Base-by-base conservation (phyloP, 352 stramenopile species). In the Globisporangium middletonii region DNA sequence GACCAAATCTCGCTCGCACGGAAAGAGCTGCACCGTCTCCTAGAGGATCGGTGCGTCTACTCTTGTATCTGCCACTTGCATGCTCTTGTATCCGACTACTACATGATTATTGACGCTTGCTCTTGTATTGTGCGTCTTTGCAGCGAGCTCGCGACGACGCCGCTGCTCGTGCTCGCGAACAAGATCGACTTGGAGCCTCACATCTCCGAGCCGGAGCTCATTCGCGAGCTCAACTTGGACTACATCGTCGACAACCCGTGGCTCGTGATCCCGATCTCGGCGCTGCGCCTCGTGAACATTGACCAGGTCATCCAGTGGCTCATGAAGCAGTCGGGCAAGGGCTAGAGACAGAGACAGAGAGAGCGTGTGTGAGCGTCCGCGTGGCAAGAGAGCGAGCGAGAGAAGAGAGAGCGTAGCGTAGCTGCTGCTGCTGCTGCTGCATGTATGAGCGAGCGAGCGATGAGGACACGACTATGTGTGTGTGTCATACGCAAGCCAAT, bases 171-270 rank as follows among this genome's bases (percentile, higher is more conserved):
- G 53, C 77, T 99, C 60, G 95, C 96, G n/a, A 99, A 99, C 83
- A 99, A 99, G 75, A 98, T 99, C 67, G 96, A 99, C 83, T 82
- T 99, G 67, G 79, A 97, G 64, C 95, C 95, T 60, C 87, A 96
- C 56, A 92, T 96, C 57, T 93, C 83, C 41, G 87, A 96, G 71
- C 82, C 85, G 16, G 86, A 96, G 63, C 77, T 95, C 50, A 96
- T 96, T 53, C 82, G 96, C 51, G 91, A 98, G 73, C 80, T 99
- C 53, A 98, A 98, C 75, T 76, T 99, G 65, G 97, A 99, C 73
- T 98, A 99, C 79, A 97, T 99, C 50, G 94, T 98, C 67, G 96
- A 98, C 67, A 99, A 98, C 61, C 96, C 96, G 45, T 99, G 96
- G 96, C 96, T 99, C 59, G 92, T 99, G 47, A 97, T 99, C 63